phyloP scores from a whole-genome alignment of 1,139 yeast genomes.

The Geotrichum restrictum region DNA sequence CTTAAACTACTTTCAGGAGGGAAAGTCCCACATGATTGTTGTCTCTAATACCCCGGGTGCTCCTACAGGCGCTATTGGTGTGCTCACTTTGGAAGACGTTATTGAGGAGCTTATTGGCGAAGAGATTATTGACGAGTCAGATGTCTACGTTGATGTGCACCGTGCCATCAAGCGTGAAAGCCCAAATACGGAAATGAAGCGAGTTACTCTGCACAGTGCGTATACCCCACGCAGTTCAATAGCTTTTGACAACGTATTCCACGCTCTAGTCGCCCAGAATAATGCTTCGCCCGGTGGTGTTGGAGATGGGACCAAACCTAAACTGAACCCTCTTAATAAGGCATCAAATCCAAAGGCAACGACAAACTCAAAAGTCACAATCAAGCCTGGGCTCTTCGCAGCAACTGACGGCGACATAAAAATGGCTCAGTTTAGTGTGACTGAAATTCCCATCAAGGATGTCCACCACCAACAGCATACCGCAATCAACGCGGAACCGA shows the following conservation, averaged over 20 bases:
- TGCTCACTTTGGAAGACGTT: conserved; percentile 89
- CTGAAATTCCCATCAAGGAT: too few species aligned
- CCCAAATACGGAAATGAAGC: conserved; percentile 75
- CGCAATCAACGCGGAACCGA: too few species aligned
- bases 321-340: conserved; percentile 50
- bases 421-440: not conserved
- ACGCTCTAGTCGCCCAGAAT: conserved; percentile 22
- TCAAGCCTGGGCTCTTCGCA: conserved; percentile 31
- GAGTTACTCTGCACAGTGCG: conserved; percentile 41
- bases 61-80: conserved; percentile 84
- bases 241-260: conserved; percentile 28
- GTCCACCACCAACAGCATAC: too few species aligned
- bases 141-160: conserved; percentile 87
- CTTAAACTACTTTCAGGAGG: conserved; percentile 93
- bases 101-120: conserved; percentile 97
- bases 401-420: not conserved
- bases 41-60: conserved; percentile 86
- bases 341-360: conserved; percentile 85
- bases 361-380: conserved; percentile 50
- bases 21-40: conserved; percentile 95
- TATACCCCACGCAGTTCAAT: conserved; percentile 26
- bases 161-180: conserved; percentile 69
- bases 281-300: not conserved
- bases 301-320: conserved; percentile 23
- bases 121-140: conserved; percentile 96